Percentiles rank a stretch among this genome's conserved stretches.
Evolutionary conservation across 139 green algal species (phyloP).

Genomic region (Limnomonas spitsbergensis): DNA sequence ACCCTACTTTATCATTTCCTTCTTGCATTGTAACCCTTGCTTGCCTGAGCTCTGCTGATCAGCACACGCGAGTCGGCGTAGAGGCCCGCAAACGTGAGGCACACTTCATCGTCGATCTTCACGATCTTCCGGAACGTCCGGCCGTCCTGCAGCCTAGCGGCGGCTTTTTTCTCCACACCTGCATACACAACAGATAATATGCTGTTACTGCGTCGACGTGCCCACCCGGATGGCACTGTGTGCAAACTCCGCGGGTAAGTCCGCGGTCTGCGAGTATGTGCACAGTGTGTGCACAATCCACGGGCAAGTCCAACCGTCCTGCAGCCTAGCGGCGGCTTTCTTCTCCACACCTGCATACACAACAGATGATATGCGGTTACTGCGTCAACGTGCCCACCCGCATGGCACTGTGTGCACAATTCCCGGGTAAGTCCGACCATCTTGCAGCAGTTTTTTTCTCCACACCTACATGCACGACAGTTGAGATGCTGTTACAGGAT

Average conservation of each 20-base stretch:
- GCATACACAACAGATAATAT: slow-evolving; percentile 9
- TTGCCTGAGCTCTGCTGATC: slow-evolving; percentile 84
- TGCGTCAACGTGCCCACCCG: too few species aligned
- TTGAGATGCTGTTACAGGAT: not conserved
- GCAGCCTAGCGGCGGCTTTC: slow-evolving; percentile 93
- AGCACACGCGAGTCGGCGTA: slow-evolving; percentile 95
- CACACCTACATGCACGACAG: slow-evolving; percentile 63
- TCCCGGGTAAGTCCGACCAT: slow-evolving; percentile 90
- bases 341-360: slow-evolving; percentile 86
- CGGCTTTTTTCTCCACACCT: slow-evolving; percentile 93
- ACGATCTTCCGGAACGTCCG: slow-evolving; percentile 96
- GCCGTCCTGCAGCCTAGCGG: slow-evolving; percentile 92
- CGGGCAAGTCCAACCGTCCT: slow-evolving; percentile 84
- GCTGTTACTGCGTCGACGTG: not conserved
- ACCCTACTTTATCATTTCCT: too few species aligned
- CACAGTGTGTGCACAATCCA: not conserved
- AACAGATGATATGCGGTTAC: too few species aligned
- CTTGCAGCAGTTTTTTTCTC: slow-evolving; percentile 96
- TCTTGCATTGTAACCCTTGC: too few species aligned
- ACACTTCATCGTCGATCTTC: slow-evolving; percentile 93
- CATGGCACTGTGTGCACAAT: slow-evolving; percentile 90
- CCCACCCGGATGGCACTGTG: not conserved
- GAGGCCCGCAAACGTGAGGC: slow-evolving; percentile 93
- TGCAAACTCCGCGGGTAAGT: not conserved
- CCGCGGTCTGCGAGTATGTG: not conserved